A percentile compares a stretch with the other conserved stretches of the same genome.
These are phyloP conservation scores for Carnegiea gigantea DNA, from an alignment of 179 eudicot species.

Conservation along the genomic window DNA sequence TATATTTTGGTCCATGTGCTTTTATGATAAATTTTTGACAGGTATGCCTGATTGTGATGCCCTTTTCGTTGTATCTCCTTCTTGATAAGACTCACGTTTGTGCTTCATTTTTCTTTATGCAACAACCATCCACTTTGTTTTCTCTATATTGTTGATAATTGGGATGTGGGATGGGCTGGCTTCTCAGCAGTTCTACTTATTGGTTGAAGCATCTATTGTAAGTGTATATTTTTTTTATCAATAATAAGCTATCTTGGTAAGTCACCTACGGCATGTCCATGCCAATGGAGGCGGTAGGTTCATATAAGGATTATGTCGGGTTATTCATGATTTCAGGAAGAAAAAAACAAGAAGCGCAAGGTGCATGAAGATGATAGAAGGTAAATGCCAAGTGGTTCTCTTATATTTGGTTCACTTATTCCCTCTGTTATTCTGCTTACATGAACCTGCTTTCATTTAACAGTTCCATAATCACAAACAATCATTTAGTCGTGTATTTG, in stretches of 20 bases:
- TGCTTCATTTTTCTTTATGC: background rate
- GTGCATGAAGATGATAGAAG: conserved; percentile 76
- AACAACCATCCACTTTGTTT: conserved; percentile 6
- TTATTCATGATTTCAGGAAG: conserved; percentile 59
- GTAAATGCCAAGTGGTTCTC: conserved; percentile 28
- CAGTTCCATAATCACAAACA: background rate
- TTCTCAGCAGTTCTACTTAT: conserved; percentile 19
- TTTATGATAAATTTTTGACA: conserved; percentile 3
- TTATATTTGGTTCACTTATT: background rate
- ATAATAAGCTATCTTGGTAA: background rate
- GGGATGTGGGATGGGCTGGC: conserved; percentile 22
- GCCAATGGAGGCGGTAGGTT: background rate
- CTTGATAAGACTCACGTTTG: conserved; percentile 7
- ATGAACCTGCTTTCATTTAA: background rate
- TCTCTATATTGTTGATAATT: conserved; percentile 9
- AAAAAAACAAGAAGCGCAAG: conserved; percentile 66
- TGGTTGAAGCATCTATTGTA: conserved; percentile 18
- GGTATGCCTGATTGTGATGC: background rate
- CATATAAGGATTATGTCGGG: background rate
- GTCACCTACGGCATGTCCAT: background rate
- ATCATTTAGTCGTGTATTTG: background rate
- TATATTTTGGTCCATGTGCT: conserved; percentile 8
- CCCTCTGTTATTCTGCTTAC: background rate
- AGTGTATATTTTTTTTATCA: conserved; percentile 1
- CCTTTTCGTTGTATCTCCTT: conserved; percentile 1